A percentile compares a stretch with the other conserved stretches of the same genome.
Evolutionary conservation across 768 basidiomycete genomes (phyloP).

Genomic region (Rhizopogon vesiculosus): DNA sequence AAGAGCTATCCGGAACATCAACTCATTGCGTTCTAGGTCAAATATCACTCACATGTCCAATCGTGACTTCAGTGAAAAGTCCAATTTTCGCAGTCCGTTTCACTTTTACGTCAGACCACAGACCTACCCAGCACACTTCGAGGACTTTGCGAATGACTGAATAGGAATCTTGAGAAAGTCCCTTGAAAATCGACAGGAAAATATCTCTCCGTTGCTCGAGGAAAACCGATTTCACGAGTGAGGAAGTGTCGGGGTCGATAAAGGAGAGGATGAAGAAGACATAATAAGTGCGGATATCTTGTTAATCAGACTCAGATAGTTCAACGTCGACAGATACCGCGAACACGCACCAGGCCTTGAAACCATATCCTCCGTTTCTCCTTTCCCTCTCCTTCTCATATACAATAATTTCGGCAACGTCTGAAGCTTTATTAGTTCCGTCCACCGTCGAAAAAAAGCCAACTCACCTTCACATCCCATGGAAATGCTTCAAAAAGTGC

Average conservation of each 20-base stretch:
- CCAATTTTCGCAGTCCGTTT: constrained; percentile 67
- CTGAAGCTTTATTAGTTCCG: constrained; percentile 27
- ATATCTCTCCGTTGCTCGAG: constrained; percentile 66
- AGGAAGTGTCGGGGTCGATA: constrained; percentile 41
- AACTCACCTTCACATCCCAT: constrained; percentile 71
- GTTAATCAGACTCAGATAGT: constrained; percentile 3
- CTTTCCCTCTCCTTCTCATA: constrained; percentile 63
- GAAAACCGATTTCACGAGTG: constrained; percentile 57
- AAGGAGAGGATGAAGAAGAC: constrained; percentile 73
- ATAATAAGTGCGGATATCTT: constrained; percentile 80
- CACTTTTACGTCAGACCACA: constrained; percentile 72
- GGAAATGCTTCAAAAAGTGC: constrained; percentile 62
- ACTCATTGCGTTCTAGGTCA: not conserved
- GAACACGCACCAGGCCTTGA: constrained; percentile 49
- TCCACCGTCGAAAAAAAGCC: not conserved
- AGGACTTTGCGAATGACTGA: constrained; percentile 56
- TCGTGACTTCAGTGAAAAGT: constrained; percentile 62
- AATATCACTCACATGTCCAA: constrained; percentile 51
- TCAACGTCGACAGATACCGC: not conserved
- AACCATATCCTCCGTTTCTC: constrained; percentile 32
- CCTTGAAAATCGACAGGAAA: constrained; percentile 70
- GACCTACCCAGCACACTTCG: constrained; percentile 69
- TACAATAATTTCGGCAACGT: constrained; percentile 59
- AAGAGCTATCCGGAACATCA: constrained; percentile 41
- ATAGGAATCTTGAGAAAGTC: constrained; percentile 63